Evolutionary conservation across 345 rosid species (phyloP).

Genomic region (Boechera retrofracta): DNA sequence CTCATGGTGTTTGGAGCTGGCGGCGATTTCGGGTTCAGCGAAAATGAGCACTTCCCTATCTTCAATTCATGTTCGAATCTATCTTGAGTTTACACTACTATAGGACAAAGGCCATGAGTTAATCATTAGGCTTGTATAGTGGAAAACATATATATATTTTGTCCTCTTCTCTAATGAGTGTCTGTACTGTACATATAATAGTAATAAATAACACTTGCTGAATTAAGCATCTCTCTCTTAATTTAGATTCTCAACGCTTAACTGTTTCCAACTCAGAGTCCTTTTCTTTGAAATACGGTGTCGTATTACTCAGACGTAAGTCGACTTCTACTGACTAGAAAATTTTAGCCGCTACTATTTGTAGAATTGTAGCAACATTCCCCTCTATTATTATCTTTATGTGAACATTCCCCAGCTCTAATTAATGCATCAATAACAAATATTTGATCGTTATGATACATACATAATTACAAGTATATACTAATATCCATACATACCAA

Average conservation of each 20-base stretch:
- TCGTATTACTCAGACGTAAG: neutral
- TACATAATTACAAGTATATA: neutral
- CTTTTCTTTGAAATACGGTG: neutral
- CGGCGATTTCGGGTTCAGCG: slow-evolving; percentile 10
- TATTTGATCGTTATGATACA: neutral
- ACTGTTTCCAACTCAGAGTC: neutral
- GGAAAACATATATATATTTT: slow-evolving; percentile 18
- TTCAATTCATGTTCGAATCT: slow-evolving; percentile 17
- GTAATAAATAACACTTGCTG: slow-evolving; percentile 10
- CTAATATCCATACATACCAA: neutral
- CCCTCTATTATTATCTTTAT: neutral
- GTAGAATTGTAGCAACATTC: neutral
- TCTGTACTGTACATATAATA: slow-evolving; percentile 4
- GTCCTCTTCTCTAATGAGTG: slow-evolving; percentile 12
- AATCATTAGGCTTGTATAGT: slow-evolving; percentile 20
- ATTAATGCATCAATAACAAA: neutral
- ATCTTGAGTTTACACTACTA: slow-evolving; percentile 27
- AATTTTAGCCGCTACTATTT: neutral
- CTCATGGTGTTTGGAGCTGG: slow-evolving; percentile 26
- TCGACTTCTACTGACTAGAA: neutral
- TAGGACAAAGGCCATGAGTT: slow-evolving; percentile 21
- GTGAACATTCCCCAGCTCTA: neutral
- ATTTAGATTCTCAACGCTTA: neutral
- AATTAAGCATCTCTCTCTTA: neutral
- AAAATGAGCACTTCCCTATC: slow-evolving; percentile 32